Percentiles rank a stretch among this genome's conserved stretches.
These are phyloP conservation scores for Daldinia sp. DNA, from an alignment of 2,329 filamentous ascomycete species.

Conservation along the genomic window DNA sequence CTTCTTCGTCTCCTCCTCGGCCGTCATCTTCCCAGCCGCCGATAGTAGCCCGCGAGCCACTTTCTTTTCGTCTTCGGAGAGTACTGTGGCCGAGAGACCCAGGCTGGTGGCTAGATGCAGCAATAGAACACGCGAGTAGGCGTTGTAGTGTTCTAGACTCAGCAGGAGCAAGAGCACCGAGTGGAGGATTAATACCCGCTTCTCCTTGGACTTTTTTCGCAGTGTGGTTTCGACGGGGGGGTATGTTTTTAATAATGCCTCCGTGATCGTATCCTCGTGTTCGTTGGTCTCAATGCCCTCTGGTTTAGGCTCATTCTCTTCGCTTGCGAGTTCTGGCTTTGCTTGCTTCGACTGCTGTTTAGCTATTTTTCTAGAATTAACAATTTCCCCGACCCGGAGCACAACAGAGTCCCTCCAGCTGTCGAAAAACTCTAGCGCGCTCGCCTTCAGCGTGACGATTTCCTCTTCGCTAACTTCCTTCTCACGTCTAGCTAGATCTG, in stretches of 20 bases:
- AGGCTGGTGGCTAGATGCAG: constrained; percentile 75
- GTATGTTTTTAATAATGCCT: constrained; percentile 61
- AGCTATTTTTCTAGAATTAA: constrained; percentile 40
- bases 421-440: constrained; percentile 43
- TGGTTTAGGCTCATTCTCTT: neutral
- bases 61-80: constrained; percentile 77
- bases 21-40: constrained; percentile 72
- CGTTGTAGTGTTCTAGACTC: constrained; percentile 79
- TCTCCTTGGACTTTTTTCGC: constrained; percentile 65
- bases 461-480: constrained; percentile 41
- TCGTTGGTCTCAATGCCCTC: constrained; percentile 29
- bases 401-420: constrained; percentile 45
- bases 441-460: constrained; percentile 41
- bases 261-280: constrained; percentile 56
- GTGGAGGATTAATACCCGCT: constrained; percentile 73
- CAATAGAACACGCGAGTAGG: constrained; percentile 76
- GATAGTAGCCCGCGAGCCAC: constrained; percentile 78
- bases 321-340: constrained; percentile 23
- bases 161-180: constrained; percentile 75
- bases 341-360: constrained; percentile 35
- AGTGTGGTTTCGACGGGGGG: constrained; percentile 69
- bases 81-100: constrained; percentile 68
- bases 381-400: constrained; percentile 43
- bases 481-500: constrained; percentile 37
- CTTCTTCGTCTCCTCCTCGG: constrained; percentile 70